Evolutionary conservation across 2,329 filamentous ascomycete species (phyloP).

Genomic region (Monilinia fructicola): DNA sequence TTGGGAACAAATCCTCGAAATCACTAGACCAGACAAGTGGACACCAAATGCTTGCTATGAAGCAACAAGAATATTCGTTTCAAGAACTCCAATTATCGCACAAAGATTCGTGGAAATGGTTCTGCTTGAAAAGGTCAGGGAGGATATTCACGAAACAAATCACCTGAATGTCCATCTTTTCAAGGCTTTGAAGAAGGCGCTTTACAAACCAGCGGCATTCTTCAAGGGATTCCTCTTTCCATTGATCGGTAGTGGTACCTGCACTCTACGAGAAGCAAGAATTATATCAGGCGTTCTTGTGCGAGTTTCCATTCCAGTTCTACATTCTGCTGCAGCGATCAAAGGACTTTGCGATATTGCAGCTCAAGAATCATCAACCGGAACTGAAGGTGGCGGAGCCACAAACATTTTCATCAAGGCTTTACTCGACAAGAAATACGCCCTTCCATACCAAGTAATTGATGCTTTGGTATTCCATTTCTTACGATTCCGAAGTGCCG

Average conservation of each 20-base stretch:
- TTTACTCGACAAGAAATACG: conserved; percentile 94
- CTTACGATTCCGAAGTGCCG: conserved; percentile 75
- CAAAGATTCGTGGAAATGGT: conserved; percentile 86
- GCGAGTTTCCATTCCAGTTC: conserved; percentile 81
- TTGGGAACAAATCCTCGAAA: conserved; percentile 83
- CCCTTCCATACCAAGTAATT: conserved; percentile 89
- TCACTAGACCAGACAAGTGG: conserved; percentile 76
- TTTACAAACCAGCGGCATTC: conserved; percentile 93
- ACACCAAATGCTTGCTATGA: conserved; percentile 83
- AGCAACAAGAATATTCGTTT: conserved; percentile 89
- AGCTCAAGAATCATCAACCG: conserved; percentile 79
- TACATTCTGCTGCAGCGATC: conserved; percentile 88
- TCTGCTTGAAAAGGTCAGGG: conserved; percentile 83
- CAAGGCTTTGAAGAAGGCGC: conserved; percentile 84
- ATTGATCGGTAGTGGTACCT: conserved; percentile 79
- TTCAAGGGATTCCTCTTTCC: conserved; percentile 97
- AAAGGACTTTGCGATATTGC: conserved; percentile 93
- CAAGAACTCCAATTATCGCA: conserved; percentile 73
- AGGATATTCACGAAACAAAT: conserved; percentile 90
- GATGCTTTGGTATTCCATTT: conserved; percentile 97
- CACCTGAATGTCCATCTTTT: conserved; percentile 96
- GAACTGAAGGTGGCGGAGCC: conserved; percentile 83
- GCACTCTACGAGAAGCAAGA: conserved; percentile 86
- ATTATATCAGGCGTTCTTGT: conserved; percentile 86
- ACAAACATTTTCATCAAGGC: conserved; percentile 95